These are phyloP conservation scores for Neocatenulostroma microsporum DNA, from an alignment of 2,329 filamentous ascomycete species.

Conservation along the genomic window DNA sequence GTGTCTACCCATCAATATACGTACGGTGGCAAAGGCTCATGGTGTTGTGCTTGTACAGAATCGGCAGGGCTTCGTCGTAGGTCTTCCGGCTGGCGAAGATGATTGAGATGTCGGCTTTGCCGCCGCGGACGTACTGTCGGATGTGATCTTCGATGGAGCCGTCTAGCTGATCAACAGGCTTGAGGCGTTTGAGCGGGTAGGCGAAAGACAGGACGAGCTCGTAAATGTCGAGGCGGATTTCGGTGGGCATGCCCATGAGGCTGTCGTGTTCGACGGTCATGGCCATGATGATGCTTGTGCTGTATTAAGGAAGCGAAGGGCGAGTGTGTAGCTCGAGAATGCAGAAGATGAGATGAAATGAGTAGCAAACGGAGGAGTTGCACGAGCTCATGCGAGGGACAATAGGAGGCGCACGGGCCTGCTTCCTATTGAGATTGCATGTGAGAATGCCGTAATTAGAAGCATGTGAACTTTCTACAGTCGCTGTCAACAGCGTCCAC, in stretches of 20 bases:
- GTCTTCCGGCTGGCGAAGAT: slow-evolving; percentile 4
- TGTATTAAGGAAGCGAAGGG: too few relatives aligned
- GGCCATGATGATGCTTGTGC: background rate
- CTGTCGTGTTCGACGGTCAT: background rate
- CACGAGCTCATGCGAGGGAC: too few relatives aligned
- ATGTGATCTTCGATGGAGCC: slow-evolving; percentile 4
- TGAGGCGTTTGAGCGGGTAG: slow-evolving; percentile 2
- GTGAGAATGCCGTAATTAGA: too few relatives aligned
- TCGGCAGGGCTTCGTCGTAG: slow-evolving; percentile 1
- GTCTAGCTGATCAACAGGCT: slow-evolving; percentile 2
- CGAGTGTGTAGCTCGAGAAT: too few relatives aligned
- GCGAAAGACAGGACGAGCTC: slow-evolving; percentile 6
- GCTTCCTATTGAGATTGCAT: too few relatives aligned
- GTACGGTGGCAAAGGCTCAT: slow-evolving; percentile 7
- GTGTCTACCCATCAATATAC: too few relatives aligned
- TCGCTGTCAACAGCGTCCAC: too few relatives aligned
- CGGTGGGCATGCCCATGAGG: slow-evolving; percentile 7
- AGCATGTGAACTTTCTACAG: too few relatives aligned
- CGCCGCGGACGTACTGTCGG: slow-evolving; percentile 5
- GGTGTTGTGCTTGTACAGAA: slow-evolving; percentile 5
- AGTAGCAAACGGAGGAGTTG: too few relatives aligned
- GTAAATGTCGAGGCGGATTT: slow-evolving; percentile 11
- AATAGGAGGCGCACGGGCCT: too few relatives aligned
- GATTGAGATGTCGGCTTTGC: slow-evolving; percentile 2
- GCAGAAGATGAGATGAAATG: too few relatives aligned